phyloP scores from a whole-genome alignment of 148 eudicot genomes.

The Agrostemma githago region DNA sequence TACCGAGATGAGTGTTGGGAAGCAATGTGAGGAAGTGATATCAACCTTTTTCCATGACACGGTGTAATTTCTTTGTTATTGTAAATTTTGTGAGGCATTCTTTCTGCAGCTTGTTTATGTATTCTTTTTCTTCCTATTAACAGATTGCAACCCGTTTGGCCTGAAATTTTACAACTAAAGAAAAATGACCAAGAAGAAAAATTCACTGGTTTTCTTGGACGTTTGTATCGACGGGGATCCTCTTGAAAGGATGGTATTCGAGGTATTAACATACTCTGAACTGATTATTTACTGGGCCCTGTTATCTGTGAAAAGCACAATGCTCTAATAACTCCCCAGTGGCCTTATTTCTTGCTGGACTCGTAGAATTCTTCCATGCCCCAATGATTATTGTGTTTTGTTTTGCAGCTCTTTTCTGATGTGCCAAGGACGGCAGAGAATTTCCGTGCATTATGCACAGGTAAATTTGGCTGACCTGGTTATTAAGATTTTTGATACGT shows the following conservation, averaged over 20 bases:
- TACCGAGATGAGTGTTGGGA: too few relatives aligned
- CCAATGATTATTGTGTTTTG: background rate
- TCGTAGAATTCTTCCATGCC: background rate
- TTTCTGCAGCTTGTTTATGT: background rate
- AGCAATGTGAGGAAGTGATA: too few relatives aligned
- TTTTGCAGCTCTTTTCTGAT: slow-evolving; percentile 68
- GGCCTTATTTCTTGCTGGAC: background rate
- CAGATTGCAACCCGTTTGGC: slow-evolving; percentile 14
- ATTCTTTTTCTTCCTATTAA: background rate
- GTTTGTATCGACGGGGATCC: slow-evolving; percentile 94
- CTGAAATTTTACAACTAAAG: slow-evolving; percentile 16
- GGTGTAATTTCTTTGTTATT: background rate
- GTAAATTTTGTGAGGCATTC: background rate
- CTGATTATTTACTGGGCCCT: background rate
- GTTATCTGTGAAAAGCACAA: background rate
- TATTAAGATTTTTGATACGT: background rate
- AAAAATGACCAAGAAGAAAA: slow-evolving; percentile 56
- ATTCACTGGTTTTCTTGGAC: slow-evolving; percentile 62
- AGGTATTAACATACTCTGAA: slow-evolving; percentile 41
- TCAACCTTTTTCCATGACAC: background rate
- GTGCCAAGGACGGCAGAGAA: slow-evolving; percentile 85
- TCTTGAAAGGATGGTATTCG: slow-evolving; percentile 71
- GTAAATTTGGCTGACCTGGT: slow-evolving; percentile 28
- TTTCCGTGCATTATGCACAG: slow-evolving; percentile 92
- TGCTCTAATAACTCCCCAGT: background rate